Percentiles rank a stretch among this genome's conserved stretches.
Evolutionary conservation across 73 alveolate genomes (phyloP).

Genomic region (Tetrahymena thermophila): DNA sequence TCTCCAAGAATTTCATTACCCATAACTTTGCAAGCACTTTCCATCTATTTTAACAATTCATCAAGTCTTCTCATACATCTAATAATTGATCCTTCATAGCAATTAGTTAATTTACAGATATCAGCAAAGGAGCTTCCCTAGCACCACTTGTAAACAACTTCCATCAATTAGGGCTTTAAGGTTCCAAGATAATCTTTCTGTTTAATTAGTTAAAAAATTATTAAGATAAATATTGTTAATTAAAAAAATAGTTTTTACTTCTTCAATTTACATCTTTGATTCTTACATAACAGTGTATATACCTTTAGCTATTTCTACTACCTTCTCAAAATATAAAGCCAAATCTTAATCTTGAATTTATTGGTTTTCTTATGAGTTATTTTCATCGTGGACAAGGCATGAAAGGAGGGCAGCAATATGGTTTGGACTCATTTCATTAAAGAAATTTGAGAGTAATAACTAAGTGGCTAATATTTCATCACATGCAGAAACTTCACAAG

Average conservation of each 20-base stretch:
- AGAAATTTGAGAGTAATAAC: constrained; percentile 77
- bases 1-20: constrained; percentile 80
- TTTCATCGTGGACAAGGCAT: constrained; percentile 76
- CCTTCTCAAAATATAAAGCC: constrained; percentile 6
- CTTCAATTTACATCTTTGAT: constrained; percentile 86
- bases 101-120: constrained; percentile 81
- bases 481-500: constrained; percentile 95
- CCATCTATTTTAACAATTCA: constrained; percentile 84
- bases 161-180: constrained; percentile 73
- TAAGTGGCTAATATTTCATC: constrained; percentile 93
- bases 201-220: background rate
- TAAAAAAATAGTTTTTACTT: constrained; percentile 45
- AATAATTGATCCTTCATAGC: constrained; percentile 93
- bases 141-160: constrained; percentile 86
- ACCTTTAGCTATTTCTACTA: constrained; percentile 62
- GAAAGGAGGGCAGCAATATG: constrained; percentile 87
- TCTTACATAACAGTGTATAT: constrained; percentile 79
- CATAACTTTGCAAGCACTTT: constrained; percentile 78
- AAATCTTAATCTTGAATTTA: constrained; percentile 66
- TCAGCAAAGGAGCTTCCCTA: constrained; percentile 81
- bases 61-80: constrained; percentile 92
- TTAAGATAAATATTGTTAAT: background rate
- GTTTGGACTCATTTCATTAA: constrained; percentile 67
- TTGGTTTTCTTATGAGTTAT: constrained; percentile 48
- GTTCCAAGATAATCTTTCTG: constrained; percentile 40